Evolutionary conservation across 2,329 filamentous ascomycete genomes (phyloP), one percentile per base, ranked within the genome.

Genomic region (Phyllachora maydis): DNA sequence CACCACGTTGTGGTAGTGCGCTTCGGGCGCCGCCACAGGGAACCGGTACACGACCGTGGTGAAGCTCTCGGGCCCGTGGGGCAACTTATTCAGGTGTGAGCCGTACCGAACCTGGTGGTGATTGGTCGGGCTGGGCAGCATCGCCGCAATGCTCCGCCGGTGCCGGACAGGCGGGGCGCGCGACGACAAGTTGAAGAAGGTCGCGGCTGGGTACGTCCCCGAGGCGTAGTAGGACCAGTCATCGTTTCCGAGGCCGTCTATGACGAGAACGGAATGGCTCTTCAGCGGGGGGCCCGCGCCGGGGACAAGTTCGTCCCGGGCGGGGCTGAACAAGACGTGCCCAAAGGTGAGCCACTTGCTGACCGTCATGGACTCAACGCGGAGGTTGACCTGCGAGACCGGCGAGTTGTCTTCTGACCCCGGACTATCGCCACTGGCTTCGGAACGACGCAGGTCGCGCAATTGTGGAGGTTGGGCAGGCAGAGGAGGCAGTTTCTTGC

Each of bases 181-280:
- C 6, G 67, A 66, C 1, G 66, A 71, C 13, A 85, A 56, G 39
- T 83, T 81, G 50, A 78, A 85, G 31, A 88, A 73, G 2, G 66
- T 72, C 0, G 72, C 72, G 1, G 58, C 56, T 0, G 74, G 72
- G 32, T 85, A 85, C 1, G 75, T 81, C 39, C 83, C 67, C 5
- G 78, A 75, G 11, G 76, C 76, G 35, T 82, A 85, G 42, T 79
- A 83, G 0, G 77, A 83, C 78, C 78, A 88, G 39, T 88, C 78
- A 33, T 75, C 69, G 38, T 82, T 83, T n/a, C 78, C 78, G 15
- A 88, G 66, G 4, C 78, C 78, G 46, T 88, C 78, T 27, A 88
- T 60, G 11, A 88, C 72, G 4, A 88, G 56, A 14, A 88, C 66
- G 0, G 65, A 69, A 27, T 53, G 72, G 26, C 49, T 63, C 50